phyloP scores from a whole-genome alignment of 257 asterid species.

The Scutellaria baicalensis region DNA sequence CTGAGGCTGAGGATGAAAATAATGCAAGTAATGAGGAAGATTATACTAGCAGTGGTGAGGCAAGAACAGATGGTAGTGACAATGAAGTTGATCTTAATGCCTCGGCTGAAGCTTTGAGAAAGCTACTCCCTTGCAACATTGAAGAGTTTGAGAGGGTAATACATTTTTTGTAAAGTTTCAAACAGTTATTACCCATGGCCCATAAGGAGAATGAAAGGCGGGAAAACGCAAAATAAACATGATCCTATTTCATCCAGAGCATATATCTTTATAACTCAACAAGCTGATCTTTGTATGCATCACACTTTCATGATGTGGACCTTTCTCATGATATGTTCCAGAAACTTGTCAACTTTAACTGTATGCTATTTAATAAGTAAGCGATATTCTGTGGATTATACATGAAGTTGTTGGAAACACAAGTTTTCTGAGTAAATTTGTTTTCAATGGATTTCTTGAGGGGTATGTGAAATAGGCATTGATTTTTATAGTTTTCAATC shows the following conservation, averaged over 20 bases:
- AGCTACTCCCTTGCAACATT: slow-evolving; percentile 53
- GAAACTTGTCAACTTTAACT: slow-evolving; percentile 1
- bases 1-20: slow-evolving; percentile 78
- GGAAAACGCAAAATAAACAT: neutral
- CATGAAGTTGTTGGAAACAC: slow-evolving; percentile 11
- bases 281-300: slow-evolving; percentile 5
- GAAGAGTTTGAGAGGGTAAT: slow-evolving; percentile 87
- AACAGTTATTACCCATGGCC: neutral
- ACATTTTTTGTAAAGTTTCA: neutral
- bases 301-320: neutral
- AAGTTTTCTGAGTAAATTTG: neutral
- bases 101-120: slow-evolving; percentile 69
- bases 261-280: neutral
- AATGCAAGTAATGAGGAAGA: slow-evolving; percentile 76
- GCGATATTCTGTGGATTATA: neutral
- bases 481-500: slow-evolving; percentile 8
- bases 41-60: slow-evolving; percentile 67
- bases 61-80: slow-evolving; percentile 64
- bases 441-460: neutral
- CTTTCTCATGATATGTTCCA: neutral
- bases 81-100: slow-evolving; percentile 61
- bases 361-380: neutral
- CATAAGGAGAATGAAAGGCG: slow-evolving; percentile 4
- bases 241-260: neutral
- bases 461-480: neutral